Conservation (phyloP, 257 asterid genomes). For the Fraxinus quadrangulata region DNA sequence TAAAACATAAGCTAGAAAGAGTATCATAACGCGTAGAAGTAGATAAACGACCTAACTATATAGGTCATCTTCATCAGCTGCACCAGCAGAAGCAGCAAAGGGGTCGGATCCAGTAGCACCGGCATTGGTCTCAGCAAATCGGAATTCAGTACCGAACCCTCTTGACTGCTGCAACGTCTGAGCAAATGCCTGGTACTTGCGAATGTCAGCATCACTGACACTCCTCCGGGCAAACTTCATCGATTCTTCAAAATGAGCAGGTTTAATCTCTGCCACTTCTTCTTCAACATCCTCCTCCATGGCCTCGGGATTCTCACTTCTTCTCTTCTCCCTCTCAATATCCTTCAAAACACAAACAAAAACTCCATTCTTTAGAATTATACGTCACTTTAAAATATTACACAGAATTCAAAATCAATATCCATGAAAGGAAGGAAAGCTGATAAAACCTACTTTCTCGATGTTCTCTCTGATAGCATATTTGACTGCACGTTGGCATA, state of each 20-base stretch:
- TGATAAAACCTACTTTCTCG: no score
- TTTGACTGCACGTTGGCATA: no score
- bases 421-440: no score
- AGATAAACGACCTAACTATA: constrained; percentile 28
- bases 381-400: not conserved
- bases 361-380: not conserved
- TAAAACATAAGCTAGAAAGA: not conserved
- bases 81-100: constrained; percentile 46
- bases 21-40: not conserved
- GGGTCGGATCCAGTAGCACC: constrained; percentile 42
- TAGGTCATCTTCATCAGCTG: constrained; percentile 48
- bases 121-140: constrained; percentile 41
- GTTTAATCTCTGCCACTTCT: constrained; percentile 55
- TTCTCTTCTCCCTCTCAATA: constrained; percentile 53
- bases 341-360: constrained; percentile 30
- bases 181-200: constrained; percentile 60
- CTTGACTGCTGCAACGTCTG: constrained; percentile 70
- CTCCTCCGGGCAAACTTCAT: constrained; percentile 49
- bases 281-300: constrained; percentile 69
- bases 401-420: not conserved
- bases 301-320: constrained; percentile 54
- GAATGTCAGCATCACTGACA: constrained; percentile 43
- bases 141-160: constrained; percentile 56
- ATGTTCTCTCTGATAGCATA: no score
- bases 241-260: constrained; percentile 62